Evolutionary conservation across 106 monocot genomes (phyloP).

Genomic region (Chionographis japonica): DNA sequence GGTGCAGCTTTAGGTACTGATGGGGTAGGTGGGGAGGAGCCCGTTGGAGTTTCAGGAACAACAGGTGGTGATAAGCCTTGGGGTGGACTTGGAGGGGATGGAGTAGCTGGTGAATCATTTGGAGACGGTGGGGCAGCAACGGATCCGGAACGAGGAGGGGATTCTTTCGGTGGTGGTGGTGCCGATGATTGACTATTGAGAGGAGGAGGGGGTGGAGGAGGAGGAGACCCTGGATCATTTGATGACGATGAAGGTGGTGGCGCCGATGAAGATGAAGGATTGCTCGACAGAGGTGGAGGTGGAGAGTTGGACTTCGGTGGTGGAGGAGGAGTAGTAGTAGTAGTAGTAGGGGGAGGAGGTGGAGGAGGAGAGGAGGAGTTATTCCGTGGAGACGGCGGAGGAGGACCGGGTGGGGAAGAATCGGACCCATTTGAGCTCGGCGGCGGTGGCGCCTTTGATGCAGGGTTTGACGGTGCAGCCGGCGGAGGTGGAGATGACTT

Average conservation of each 20-base stretch:
- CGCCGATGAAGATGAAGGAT: not conserved
- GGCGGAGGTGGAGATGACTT: conserved; percentile 5
- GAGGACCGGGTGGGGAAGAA: conserved; percentile 12
- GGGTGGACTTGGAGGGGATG: conserved; percentile 6
- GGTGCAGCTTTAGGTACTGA: conserved; percentile 9
- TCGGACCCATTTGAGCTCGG: not conserved
- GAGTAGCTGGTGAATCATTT: not conserved
- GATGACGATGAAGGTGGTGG: conserved; percentile 1
- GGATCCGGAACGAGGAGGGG: not conserved
- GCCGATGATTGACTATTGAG: not conserved
- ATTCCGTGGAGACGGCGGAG: conserved; percentile 7
- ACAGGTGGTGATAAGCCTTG: not conserved
- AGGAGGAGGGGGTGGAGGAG: not conserved
- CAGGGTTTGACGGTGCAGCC: not conserved
- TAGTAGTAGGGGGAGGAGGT: not conserved
- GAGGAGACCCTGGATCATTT: conserved; percentile 1
- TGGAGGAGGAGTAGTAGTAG: conserved; percentile 7
- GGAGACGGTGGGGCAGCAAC: not conserved
- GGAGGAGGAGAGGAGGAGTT: conserved; percentile 11
- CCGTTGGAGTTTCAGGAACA: not conserved
- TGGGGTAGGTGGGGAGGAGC: not conserved
- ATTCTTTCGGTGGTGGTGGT: not conserved
- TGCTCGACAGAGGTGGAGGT: not conserved
- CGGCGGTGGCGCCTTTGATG: not conserved
- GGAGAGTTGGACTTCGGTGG: not conserved